Conservation (phyloP, 192 early-diverging fungal genomes). For the Coemansia sp. region DNA sequence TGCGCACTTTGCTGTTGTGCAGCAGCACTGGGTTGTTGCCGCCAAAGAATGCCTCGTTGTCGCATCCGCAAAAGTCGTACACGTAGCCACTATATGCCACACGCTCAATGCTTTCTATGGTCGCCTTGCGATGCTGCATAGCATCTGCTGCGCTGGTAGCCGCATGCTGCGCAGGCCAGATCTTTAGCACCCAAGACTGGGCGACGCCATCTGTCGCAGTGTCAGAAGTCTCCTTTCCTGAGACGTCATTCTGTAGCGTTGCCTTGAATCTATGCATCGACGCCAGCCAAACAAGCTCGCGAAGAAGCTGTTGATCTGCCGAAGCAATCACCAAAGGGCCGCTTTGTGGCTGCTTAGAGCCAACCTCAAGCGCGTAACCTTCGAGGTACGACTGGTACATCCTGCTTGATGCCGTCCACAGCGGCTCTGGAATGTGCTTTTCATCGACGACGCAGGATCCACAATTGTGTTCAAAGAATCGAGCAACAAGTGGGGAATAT, state of each 20-base stretch:
- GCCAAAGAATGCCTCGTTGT: constrained; percentile 56
- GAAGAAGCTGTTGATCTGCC: constrained; percentile 19
- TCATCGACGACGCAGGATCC: not conserved
- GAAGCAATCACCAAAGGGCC: constrained; percentile 5
- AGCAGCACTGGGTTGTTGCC: constrained; percentile 52
- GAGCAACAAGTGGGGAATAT: constrained; percentile 20
- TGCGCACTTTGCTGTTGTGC: constrained; percentile 55
- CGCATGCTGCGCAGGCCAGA: constrained; percentile 5
- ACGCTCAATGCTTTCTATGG: constrained; percentile 40
- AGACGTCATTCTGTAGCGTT: constrained; percentile 2
- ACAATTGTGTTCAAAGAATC: constrained; percentile 38
- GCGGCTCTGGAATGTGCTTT: constrained; percentile 29
- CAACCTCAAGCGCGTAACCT: constrained; percentile 14
- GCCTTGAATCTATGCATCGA: constrained; percentile 38
- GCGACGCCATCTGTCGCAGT: not conserved
- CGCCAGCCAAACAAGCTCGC: constrained; percentile 49
- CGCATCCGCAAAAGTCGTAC: constrained; percentile 55
- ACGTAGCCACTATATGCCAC: constrained; percentile 37
- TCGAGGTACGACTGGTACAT: constrained; percentile 25
- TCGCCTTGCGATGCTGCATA: constrained; percentile 14
- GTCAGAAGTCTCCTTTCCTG: not conserved
- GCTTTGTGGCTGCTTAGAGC: not conserved
- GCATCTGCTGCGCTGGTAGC: not conserved
- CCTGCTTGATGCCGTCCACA: constrained; percentile 28
- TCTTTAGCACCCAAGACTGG: constrained; percentile 17